A percentile compares a stretch with the other conserved stretches of the same genome.
Evolutionary conservation across 305 asterid genomes (phyloP).

Genomic region (Fraxinus latifolia): DNA sequence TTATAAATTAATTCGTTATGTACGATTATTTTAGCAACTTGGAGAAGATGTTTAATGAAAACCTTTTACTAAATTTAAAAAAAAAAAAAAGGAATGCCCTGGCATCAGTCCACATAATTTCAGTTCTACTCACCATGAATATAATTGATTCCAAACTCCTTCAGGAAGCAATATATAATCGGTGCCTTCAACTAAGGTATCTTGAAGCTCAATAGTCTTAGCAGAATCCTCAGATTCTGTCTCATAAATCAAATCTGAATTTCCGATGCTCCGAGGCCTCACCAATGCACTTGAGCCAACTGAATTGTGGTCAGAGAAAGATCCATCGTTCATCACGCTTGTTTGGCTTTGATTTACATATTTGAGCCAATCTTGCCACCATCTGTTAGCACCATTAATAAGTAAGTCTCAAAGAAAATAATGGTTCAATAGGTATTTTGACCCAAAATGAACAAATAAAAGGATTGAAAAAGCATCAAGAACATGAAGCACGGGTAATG

Average conservation of each 20-base stretch:
- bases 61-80: not conserved
- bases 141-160: slow-evolving; percentile 78
- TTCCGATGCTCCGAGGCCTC: slow-evolving; percentile 75
- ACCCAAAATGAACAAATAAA: slow-evolving; percentile 16
- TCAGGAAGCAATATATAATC: slow-evolving; percentile 92
- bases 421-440: not conserved
- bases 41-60: not conserved
- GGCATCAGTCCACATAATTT: not conserved
- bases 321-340: slow-evolving; percentile 47
- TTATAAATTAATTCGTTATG: not conserved
- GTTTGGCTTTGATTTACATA: slow-evolving; percentile 72
- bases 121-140: slow-evolving; percentile 61
- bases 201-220: slow-evolving; percentile 70
- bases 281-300: slow-evolving; percentile 47
- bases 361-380: slow-evolving; percentile 99
- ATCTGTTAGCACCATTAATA: slow-evolving; percentile 47
- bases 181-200: slow-evolving; percentile 92
- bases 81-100: not conserved
- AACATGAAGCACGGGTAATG: not conserved
- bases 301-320: slow-evolving; percentile 56
- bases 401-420: slow-evolving; percentile 18
- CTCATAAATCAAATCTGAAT: slow-evolving; percentile 74
- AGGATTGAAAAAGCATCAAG: not conserved
- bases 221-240: slow-evolving; percentile 53
- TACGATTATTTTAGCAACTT: not conserved